phyloP scores from a whole-genome alignment of 2,329 filamentous ascomycete genomes.

The Diaporthe vexans region DNA sequence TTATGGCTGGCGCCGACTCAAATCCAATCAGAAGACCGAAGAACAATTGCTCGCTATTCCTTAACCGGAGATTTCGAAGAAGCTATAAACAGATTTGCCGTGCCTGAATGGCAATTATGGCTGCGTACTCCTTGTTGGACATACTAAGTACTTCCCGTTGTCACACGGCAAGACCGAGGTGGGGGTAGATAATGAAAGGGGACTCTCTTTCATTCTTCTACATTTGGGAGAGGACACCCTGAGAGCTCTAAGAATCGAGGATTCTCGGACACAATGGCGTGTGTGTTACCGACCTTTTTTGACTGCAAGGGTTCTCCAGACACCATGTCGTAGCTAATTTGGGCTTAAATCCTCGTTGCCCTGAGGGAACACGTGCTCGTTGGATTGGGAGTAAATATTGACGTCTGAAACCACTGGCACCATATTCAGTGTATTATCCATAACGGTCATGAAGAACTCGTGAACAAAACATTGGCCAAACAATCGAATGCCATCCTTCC shows the following conservation, averaged over 20 bases:
- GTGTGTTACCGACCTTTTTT: neutral
- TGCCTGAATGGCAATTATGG: too few relatives aligned
- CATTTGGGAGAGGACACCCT: neutral
- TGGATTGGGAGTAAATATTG: too few relatives aligned
- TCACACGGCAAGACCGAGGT: neutral
- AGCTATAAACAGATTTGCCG: neutral
- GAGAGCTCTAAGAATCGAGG: neutral
- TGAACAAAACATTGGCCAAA: rapidly evolving
- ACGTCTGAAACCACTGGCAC: too few relatives aligned
- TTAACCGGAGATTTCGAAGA: neutral
- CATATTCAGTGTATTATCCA: too few relatives aligned
- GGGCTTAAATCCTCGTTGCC: too few relatives aligned
- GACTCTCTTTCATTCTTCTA: neutral
- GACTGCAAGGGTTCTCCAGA: neutral
- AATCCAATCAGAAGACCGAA: neutral
- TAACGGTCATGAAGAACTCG: too few relatives aligned
- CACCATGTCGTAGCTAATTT: neutral
- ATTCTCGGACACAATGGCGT: neutral
- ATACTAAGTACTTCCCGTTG: too few relatives aligned
- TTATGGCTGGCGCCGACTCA: too few relatives aligned
- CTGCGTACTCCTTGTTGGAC: too few relatives aligned
- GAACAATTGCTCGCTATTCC: neutral
- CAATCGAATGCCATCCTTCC: neutral
- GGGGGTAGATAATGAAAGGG: neutral
- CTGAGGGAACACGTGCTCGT: too few relatives aligned